Evolutionary conservation across 129 eudicot genomes (phyloP), one percentile per base, ranked within the genome.

Genomic region (Logfia minima): DNA sequence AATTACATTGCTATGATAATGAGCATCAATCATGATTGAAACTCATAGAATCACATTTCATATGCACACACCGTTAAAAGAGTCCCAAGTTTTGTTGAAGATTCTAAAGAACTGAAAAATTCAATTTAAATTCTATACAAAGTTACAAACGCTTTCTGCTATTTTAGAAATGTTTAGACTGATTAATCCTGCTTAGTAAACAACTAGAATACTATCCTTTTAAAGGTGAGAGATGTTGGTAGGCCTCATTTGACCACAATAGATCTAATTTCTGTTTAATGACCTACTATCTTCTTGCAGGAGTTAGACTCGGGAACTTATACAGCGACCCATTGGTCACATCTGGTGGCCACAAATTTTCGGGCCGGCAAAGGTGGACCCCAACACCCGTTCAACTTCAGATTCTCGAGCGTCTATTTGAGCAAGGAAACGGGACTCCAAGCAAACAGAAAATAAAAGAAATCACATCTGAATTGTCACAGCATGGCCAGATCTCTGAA

Each of bases 381-480:
- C 99, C 99, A 34, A 89, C 99, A 17, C 92, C 99, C 0, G 83
- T 87, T 60, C 99, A 94, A 78, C 99, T 94, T 85, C 96, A 91
- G 81, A 91, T 89, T 60, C 93, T 94, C 6, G 99, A 94, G 72
- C 89, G 96, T 19, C 93, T 94, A 28, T 94, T 94, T 61, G 93
- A 94, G 34, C 96, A 94, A 81, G 99, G 97, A 35, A 89, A 86
- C 48, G 99, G 99, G 66, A 88, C 99, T 21, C 99, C 99, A 64
- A 91, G 92, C 92, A 94, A 94, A 82, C 99, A 94, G 90, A 94
- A 94, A 88, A 94, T 91, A 74, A 94, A 89, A 82, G 99, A 94
- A 41, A 91, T 94, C 77, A 87, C 96, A 24, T 72, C 92, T 5
- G 99, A 94, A 71, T 86, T 94, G 55, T 91, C 88, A 51, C 99